phyloP scores from a whole-genome alignment of 1,139 yeast genomes.

The Yamadazyma sp. region DNA sequence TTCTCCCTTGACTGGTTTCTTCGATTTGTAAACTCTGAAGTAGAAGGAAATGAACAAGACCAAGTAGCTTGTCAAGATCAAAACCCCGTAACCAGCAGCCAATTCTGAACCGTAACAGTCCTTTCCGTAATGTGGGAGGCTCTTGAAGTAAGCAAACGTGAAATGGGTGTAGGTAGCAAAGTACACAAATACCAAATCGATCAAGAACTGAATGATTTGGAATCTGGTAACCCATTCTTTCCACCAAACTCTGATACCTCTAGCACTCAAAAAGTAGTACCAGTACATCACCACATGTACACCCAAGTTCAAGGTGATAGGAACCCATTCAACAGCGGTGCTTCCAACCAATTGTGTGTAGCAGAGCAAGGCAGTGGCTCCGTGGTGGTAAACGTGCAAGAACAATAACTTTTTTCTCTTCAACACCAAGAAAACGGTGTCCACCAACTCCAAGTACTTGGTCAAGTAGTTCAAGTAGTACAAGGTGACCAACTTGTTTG shows the following conservation, averaged over 20 bases:
- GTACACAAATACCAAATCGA: conserved; percentile 88
- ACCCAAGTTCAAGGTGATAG: conserved; percentile 81
- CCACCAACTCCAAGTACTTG: conserved; percentile 81
- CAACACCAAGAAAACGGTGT: conserved; percentile 88
- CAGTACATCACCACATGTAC: conserved; percentile 98
- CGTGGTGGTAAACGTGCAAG: conserved; percentile 96
- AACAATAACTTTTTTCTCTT: conserved; percentile 89
- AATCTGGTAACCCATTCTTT: conserved; percentile 98
- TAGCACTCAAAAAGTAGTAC: conserved; percentile 91
- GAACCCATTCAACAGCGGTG: conserved; percentile 95
- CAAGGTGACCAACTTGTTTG: conserved; percentile 78
- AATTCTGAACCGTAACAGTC: conserved; percentile 89
- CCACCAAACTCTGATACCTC: conserved; percentile 99
- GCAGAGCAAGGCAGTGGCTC: conserved; percentile 95
- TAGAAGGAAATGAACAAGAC: conserved; percentile 91
- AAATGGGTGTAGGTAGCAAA: conserved; percentile 86
- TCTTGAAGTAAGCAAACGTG: conserved; percentile 57
- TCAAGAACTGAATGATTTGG: conserved; percentile 90
- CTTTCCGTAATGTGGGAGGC: conserved; percentile 72
- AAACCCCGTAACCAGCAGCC: conserved; percentile 90
- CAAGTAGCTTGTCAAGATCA: conserved; percentile 85
- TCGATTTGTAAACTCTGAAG: conserved; percentile 74
- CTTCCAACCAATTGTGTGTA: conserved; percentile 90
- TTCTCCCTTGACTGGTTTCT: conserved; percentile 6
- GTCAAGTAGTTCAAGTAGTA: conserved; percentile 81